Base-by-base conservation (phyloP, 257 asterid genomes). In the Lithospermum erythrorhizon region DNA sequence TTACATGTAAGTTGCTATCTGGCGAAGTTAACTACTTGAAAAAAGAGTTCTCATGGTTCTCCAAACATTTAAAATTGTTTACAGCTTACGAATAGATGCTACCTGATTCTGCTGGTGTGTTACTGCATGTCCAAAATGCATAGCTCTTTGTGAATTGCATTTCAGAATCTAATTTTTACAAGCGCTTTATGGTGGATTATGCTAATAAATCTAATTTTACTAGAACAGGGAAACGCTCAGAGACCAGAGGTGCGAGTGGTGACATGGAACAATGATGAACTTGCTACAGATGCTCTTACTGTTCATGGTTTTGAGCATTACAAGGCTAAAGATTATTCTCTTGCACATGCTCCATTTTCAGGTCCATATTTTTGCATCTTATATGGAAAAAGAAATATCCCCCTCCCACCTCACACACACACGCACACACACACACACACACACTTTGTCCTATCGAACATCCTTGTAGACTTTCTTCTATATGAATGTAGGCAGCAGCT, bases 191-290 rank as follows among this genome's bases (percentile, higher is more conserved):
- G 17, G 49, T 41, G 2, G 49, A 41, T 13, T 30, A n/a, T 19
- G 55, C 63, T 65, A 17, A 29, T 58, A 14, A 72, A 41, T 73
- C 58, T 68, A 56, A 20, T 54, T 72, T 57, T 73, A 48, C 65
- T 65, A 64, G 69, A 57, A 66, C 79, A 93, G 97, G 99, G 96
- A 68, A 93, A 80, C 80, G 99, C 99, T 68, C 97, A 86, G 76
- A 83, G 97, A 79, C 99, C 97, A 61, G 99, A 93, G 79, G 94
- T 93, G 79, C 89, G 97, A 68, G 91, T 93, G 20, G 97, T 86
- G 70, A 80, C 94, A 49, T 79, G 95, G 95, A 87, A 75, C 59
- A 87, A 79, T 63, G 99, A 93, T 73, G 99, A 93, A 68, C 85
- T 86, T 64, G 95, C 97, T 60, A 93, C 99, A 54, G 99, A 93